These are phyloP conservation scores for Plantago coronopus DNA, from an alignment of 305 asterid genomes.

Conservation along the genomic window DNA sequence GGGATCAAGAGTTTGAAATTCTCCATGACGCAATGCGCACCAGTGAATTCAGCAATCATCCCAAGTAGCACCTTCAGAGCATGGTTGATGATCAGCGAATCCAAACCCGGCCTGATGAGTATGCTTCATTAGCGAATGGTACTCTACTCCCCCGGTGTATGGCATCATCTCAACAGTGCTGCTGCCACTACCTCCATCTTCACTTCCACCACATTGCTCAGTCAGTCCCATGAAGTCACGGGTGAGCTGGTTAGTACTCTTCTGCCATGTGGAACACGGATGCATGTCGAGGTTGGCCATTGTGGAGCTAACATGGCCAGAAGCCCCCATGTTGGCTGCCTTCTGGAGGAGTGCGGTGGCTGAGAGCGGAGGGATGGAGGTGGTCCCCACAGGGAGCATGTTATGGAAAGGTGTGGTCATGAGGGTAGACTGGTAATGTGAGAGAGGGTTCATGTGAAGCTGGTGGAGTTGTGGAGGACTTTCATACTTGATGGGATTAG, in stretches of 20 bases:
- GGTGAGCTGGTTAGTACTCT: constrained; percentile 44
- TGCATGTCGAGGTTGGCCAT: constrained; percentile 67
- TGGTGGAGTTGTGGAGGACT: constrained; percentile 40
- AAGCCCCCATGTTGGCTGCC: constrained; percentile 46
- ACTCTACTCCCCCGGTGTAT: constrained; percentile 39
- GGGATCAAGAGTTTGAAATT: too few species aligned
- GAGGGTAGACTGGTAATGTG: background rate
- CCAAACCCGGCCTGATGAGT: constrained; percentile 35
- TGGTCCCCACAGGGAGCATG: constrained; percentile 20
- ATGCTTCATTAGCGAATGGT: constrained; percentile 46
- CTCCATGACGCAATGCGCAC: too few species aligned
- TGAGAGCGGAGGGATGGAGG: constrained; percentile 33
- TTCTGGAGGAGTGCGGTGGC: constrained; percentile 80
- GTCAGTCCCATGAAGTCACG: constrained; percentile 75
- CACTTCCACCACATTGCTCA: constrained; percentile 31
- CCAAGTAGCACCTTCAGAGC: constrained; percentile 34
- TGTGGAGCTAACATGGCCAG: constrained; percentile 50
- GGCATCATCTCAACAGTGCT: constrained; percentile 30
- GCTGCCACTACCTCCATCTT: constrained; percentile 2
- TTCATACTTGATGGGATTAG: constrained; percentile 54
- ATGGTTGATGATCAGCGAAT: constrained; percentile 30
- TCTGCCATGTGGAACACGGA: constrained; percentile 41
- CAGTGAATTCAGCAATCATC: constrained; percentile 48
- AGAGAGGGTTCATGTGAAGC: constrained; percentile 8
- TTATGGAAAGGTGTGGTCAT: constrained; percentile 31